Conservation (phyloP, 2,329 filamentous ascomycete species). For the Diaporthe batatas region DNA sequence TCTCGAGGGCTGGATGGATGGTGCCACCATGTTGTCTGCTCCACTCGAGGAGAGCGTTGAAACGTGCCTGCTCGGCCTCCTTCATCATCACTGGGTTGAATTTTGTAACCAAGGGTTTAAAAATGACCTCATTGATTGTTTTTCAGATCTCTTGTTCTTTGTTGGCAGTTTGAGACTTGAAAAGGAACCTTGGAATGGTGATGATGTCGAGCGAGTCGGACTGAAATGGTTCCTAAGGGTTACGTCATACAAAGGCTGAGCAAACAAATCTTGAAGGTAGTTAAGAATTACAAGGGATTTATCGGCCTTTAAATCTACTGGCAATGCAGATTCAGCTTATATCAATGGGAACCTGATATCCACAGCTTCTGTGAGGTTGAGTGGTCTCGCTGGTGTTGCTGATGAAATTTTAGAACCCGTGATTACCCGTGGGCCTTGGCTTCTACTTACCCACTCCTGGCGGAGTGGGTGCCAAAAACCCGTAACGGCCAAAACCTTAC, state of each 20-base stretch:
- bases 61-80: constrained; percentile 44
- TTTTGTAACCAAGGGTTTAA: too few species aligned
- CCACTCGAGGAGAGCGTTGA: constrained; percentile 62
- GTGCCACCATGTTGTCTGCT: constrained; percentile 58
- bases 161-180: background rate
- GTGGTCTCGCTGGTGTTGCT: background rate
- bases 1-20: constrained; percentile 65
- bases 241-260: background rate
- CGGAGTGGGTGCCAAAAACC: too few species aligned
- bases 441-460: too few species aligned
- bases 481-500: too few species aligned
- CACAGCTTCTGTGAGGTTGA: background rate
- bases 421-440: too few species aligned
- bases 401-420: constrained; percentile 32
- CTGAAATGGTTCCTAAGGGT: background rate
- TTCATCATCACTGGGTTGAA: constrained; percentile 44
- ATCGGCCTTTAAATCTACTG: background rate
- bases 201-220: background rate
- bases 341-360: background rate
- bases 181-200: background rate
- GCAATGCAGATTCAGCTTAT: too few species aligned
- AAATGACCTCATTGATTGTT: background rate
- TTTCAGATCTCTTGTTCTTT: background rate
- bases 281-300: background rate
- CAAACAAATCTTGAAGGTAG: background rate